These are phyloP conservation scores for Wakefieldia striispora DNA, from an alignment of 768 basidiomycete genomes.

Conservation along the genomic window DNA sequence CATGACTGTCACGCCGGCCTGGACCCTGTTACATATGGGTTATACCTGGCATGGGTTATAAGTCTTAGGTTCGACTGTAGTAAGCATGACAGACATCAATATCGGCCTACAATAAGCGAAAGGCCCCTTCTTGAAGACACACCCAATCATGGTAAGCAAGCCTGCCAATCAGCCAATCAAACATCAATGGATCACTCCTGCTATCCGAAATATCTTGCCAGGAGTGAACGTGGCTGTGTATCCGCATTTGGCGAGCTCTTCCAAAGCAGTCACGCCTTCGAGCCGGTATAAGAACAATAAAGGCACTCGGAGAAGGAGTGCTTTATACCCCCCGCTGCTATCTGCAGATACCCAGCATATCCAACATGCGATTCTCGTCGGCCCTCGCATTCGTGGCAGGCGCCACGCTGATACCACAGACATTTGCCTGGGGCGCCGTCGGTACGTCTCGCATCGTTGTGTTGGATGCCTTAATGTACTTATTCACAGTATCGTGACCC, in stretches of 20 bases:
- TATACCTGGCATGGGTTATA: too few relatives aligned
- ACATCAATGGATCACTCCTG: too few relatives aligned
- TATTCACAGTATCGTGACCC: neutral
- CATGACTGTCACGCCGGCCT: too few relatives aligned
- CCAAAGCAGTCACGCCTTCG: neutral
- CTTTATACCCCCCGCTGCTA: neutral
- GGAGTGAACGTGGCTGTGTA: conserved; percentile 9
- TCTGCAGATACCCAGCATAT: conserved; percentile 5
- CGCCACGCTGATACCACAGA: conserved; percentile 23
- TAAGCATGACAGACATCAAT: too few relatives aligned
- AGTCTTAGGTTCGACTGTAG: too few relatives aligned
- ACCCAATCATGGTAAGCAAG: conserved; percentile 1
- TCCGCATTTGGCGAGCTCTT: conserved; percentile 13
- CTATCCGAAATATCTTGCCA: too few relatives aligned
- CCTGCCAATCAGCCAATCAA: too few relatives aligned
- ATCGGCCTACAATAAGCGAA: too few relatives aligned
- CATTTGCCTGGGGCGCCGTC: conserved; percentile 41
- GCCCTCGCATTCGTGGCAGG: conserved; percentile 13
- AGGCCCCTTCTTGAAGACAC: too few relatives aligned
- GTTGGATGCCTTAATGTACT: neutral
- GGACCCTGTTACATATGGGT: too few relatives aligned
- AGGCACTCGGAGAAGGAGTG: neutral
- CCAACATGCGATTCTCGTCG: conserved; percentile 21
- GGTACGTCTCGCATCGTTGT: conserved; percentile 20
- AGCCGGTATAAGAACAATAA: conserved; percentile 4